Evolutionary conservation across 345 rosid genomes (phyloP), one percentile per base, ranked within the genome.

Genomic region (Arabidopsis thaliana): DNA sequence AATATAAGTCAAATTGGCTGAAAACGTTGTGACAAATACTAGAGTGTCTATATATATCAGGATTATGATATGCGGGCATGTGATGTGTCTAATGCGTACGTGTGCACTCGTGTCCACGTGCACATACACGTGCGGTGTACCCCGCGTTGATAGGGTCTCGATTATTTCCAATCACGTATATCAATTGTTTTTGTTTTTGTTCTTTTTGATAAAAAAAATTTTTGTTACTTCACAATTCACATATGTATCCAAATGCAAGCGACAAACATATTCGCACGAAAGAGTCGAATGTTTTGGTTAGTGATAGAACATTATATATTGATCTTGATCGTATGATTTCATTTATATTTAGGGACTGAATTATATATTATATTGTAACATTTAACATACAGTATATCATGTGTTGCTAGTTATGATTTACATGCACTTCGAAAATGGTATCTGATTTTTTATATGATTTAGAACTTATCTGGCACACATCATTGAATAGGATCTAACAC

Each of bases 21-120:
- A 8, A 6, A 8, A 53, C 74, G 65, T 69, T 69, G 38, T 69
- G 75, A 68, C 69, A 76, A 76, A 36, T 51, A 69, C 38, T 50
- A 50, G 46, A 22, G 48, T 67, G 59, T 58, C 20, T 46, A 55
- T 34, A 8, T 34, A 8, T 37, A 40, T 2, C 12, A 49, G 11
- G 58, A 44, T 74, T 50, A 33, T 33, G 32, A 56, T 56, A 37
- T 74, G 72, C 2, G 38, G 38, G 59, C 75, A 76, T 76, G 80
- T 76, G 77, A 78, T 65, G 72, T 77, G 76, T 71, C n/a, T 72
- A 64, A 20, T 38, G 72, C 75, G 46, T 49, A 49, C 72, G 80
- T 71, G 80, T 77, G 80, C 28, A 34, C 36, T 51, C 13, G 1
- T 64, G 76, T 63, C 76, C 76, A 77, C 67, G 80, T 51, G 36